A percentile compares a stretch with the other conserved stretches of the same genome.
Conservation (phyloP, 768 basidiomycete species). For the Phanerodontia chrysosporium region DNA sequence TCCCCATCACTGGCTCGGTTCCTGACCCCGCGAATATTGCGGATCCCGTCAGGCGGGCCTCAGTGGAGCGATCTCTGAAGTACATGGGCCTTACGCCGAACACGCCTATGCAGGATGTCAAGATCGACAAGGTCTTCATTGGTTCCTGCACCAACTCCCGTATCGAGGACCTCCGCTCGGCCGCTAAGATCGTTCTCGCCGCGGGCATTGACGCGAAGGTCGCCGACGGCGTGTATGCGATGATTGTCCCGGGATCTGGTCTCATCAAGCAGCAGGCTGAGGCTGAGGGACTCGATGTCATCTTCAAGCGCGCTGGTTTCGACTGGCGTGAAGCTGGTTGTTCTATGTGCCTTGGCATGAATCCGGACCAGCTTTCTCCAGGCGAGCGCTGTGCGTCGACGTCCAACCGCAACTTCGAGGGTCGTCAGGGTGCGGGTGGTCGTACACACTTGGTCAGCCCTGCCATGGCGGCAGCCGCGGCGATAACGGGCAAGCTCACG, state of each 20-base stretch:
- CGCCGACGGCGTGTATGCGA: constrained; percentile 49
- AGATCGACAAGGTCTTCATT: constrained; percentile 63
- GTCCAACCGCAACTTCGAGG: constrained; percentile 66
- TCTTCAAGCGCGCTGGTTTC: constrained; percentile 63
- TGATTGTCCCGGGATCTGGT: constrained; percentile 67
- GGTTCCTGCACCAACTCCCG: constrained; percentile 68
- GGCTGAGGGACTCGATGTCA: constrained; percentile 56
- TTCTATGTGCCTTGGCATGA: constrained; percentile 72
- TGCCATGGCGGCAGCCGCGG: constrained; percentile 68
- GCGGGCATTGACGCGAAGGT: constrained; percentile 49
- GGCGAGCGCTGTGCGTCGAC: constrained; percentile 58
- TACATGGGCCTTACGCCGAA: constrained; percentile 60
- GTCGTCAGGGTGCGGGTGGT: constrained; percentile 57
- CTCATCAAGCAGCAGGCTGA: constrained; percentile 64
- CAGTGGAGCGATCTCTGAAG: constrained; percentile 47
- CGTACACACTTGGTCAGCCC: constrained; percentile 61
- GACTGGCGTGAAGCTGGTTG: constrained; percentile 70
- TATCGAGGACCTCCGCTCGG: constrained; percentile 62
- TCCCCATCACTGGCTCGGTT: constrained; percentile 53
- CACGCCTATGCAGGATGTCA: constrained; percentile 52
- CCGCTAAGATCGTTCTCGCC: constrained; percentile 50
- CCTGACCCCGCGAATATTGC: constrained; percentile 46
- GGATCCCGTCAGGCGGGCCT: constrained; percentile 41
- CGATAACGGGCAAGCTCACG: constrained; percentile 52
- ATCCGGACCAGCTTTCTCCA: constrained; percentile 60